Percentiles rank a stretch among this genome's conserved stretches.
Evolutionary conservation across 352 stramenopile genomes (phyloP).

Genomic region (Pythium dissotocum): DNA sequence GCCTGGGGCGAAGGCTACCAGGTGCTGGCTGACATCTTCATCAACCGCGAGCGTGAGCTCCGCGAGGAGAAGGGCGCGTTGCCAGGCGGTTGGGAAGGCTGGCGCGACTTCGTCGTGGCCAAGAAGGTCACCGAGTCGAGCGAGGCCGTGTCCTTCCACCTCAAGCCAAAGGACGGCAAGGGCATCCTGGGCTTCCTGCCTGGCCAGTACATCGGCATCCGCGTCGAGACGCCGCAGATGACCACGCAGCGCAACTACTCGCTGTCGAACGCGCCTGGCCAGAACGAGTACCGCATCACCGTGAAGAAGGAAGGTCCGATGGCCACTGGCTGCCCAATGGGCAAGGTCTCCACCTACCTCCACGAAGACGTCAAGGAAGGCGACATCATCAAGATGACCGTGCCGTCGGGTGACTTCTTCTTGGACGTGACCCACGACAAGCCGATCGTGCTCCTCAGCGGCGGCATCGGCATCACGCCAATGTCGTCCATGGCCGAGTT

Average conservation of each 20-base stretch:
- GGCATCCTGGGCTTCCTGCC: conserved; percentile 46
- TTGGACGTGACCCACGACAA: conserved; percentile 41
- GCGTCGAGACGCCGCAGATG: conserved; percentile 40
- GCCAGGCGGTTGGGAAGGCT: conserved; percentile 55
- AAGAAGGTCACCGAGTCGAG: conserved; percentile 49
- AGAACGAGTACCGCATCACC: conserved; percentile 53
- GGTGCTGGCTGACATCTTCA: conserved; percentile 62
- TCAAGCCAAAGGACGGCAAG: conserved; percentile 42
- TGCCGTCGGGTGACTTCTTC: conserved; percentile 58
- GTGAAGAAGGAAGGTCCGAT: conserved; percentile 54
- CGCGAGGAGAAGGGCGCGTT: conserved; percentile 36
- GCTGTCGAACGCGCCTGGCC: conserved; percentile 39
- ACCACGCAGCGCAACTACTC: conserved; percentile 64
- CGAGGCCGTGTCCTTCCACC: conserved; percentile 61
- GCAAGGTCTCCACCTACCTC: conserved; percentile 56
- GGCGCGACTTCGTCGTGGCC: conserved; percentile 54
- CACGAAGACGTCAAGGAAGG: conserved; percentile 55
- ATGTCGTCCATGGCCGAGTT: conserved; percentile 52
- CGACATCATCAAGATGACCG: conserved; percentile 46
- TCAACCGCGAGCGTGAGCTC: conserved; percentile 49
- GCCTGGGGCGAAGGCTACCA: conserved; percentile 61
- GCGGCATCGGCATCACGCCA: conserved; percentile 62
- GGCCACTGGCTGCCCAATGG: conserved; percentile 32
- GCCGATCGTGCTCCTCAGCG: conserved; percentile 57
- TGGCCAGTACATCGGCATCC: conserved; percentile 62